These are phyloP conservation scores for Pythium oligandrum DNA, from an alignment of 352 stramenopile genomes.

Conservation along the genomic window DNA sequence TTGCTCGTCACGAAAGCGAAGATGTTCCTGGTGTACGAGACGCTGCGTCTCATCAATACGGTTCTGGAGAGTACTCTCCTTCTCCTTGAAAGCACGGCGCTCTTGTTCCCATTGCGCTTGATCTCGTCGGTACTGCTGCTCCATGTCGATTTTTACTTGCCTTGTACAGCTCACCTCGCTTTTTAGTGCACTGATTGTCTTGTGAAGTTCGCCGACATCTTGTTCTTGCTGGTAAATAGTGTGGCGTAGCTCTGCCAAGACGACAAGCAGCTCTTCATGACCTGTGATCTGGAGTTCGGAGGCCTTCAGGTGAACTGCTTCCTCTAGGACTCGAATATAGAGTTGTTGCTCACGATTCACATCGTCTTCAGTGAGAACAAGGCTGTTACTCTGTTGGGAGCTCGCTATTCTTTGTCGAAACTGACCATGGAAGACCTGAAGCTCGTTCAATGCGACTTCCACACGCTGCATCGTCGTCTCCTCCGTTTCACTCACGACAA, in stretches of 20 bases:
- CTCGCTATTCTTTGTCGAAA: not conserved
- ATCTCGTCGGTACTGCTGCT: slow-evolving; percentile 1
- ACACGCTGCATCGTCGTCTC: slow-evolving; percentile 30
- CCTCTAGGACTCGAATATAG: slow-evolving; percentile 77
- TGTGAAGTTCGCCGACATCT: slow-evolving; percentile 27
- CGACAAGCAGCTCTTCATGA: slow-evolving; percentile 71
- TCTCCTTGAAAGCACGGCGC: slow-evolving; percentile 13
- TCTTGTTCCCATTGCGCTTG: slow-evolving; percentile 15
- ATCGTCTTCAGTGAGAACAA: not conserved
- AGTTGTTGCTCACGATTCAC: slow-evolving; percentile 36
- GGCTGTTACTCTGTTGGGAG: slow-evolving; percentile 6
- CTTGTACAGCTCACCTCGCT: slow-evolving; percentile 10
- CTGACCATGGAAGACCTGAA: slow-evolving; percentile 32
- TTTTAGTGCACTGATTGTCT: slow-evolving; percentile 3
- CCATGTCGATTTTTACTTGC: slow-evolving; percentile 6
- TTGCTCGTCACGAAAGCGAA: slow-evolving; percentile 14
- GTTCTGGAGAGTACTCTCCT: slow-evolving; percentile 22
- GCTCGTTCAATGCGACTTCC: slow-evolving; percentile 29
- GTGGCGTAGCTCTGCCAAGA: slow-evolving; percentile 70
- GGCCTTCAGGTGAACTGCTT: slow-evolving; percentile 68
- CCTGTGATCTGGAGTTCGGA: slow-evolving; percentile 59
- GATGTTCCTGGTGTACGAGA: slow-evolving; percentile 26
- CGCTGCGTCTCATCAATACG: slow-evolving; percentile 26
- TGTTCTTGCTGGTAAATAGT: slow-evolving; percentile 74
- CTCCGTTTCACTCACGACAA: slow-evolving; percentile 3